Evolutionary conservation across 768 basidiomycete species (phyloP).

Genomic region (Panaeolus papilionaceus): DNA sequence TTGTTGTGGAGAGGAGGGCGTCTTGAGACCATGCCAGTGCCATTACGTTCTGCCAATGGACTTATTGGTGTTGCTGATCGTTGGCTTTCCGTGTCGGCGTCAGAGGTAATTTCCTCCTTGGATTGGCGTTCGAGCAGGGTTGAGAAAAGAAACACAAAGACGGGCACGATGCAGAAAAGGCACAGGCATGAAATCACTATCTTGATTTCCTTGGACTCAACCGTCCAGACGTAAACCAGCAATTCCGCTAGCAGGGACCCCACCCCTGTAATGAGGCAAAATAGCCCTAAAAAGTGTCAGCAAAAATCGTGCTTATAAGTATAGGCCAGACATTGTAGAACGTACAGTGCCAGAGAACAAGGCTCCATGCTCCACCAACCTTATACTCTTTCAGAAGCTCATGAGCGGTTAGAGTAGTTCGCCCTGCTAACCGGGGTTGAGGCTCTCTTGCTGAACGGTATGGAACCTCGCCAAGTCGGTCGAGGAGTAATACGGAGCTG

Average conservation of each 20-base stretch:
- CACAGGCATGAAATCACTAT: conserved; percentile 23
- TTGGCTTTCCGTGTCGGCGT: neutral
- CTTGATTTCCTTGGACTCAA: conserved; percentile 23
- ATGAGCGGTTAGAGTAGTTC: conserved; percentile 20
- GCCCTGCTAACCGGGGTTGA: conserved; percentile 22
- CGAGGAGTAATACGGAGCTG: conserved; percentile 31
- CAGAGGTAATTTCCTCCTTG: neutral
- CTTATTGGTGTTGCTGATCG: neutral
- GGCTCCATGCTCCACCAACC: conserved; percentile 29
- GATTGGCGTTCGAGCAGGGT: neutral
- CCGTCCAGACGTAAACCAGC: conserved; percentile 29
- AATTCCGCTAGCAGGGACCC: conserved; percentile 29
- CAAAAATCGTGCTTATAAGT: neutral
- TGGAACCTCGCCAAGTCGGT: conserved; percentile 30
- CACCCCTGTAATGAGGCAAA: conserved; percentile 29
- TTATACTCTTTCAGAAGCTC: conserved; percentile 28
- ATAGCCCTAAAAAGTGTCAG: conserved; percentile 24
- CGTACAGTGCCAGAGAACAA: conserved; percentile 32
- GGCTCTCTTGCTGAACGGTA: conserved; percentile 26
- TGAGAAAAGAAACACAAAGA: conserved; percentile 24
- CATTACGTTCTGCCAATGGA: neutral
- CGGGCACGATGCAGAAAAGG: conserved; percentile 26
- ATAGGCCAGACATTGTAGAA: neutral
- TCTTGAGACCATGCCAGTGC: neutral
- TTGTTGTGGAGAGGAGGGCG: neutral